phyloP scores from a whole-genome alignment of 306 rosid genomes.

The Rosa persica region DNA sequence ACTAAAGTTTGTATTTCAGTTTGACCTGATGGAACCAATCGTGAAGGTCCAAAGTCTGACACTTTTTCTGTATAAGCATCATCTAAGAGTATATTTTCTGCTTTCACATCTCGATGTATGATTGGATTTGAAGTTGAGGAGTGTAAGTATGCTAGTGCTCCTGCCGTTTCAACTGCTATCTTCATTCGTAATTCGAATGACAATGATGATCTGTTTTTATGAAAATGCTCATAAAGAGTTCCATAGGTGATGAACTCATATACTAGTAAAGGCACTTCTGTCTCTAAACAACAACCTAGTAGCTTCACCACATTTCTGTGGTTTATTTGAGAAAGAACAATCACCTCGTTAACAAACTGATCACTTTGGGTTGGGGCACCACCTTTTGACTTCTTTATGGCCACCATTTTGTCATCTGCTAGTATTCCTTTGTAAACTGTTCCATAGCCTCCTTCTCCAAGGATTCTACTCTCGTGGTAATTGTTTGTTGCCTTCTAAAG shows the following conservation, averaged over 20 bases:
- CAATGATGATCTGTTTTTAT: background rate
- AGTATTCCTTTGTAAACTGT: slow-evolving; percentile 19
- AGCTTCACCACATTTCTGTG: slow-evolving; percentile 14
- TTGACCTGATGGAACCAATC: background rate
- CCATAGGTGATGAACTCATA: slow-evolving; percentile 8
- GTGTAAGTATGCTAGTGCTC: slow-evolving; percentile 14
- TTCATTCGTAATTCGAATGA: background rate
- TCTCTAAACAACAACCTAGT: slow-evolving; percentile 20
- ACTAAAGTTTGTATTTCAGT: background rate
- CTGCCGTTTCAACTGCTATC: slow-evolving; percentile 12
- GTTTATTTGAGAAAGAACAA: background rate
- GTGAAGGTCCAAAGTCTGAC: slow-evolving; percentile 5
- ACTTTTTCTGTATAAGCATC: background rate
- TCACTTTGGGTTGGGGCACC: background rate
- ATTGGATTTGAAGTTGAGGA: background rate
- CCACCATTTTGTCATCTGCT: background rate
- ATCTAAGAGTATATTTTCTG: background rate
- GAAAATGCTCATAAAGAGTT: slow-evolving; percentile 4
- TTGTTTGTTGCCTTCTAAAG: slow-evolving; percentile 18
- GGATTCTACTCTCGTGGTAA: background rate
- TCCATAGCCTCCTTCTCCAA: slow-evolving; percentile 23
- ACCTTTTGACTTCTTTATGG: slow-evolving; percentile 8
- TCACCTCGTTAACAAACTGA: slow-evolving; percentile 13
- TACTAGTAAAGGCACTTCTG: background rate
- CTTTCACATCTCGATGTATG: slow-evolving; percentile 14